Conservation (phyloP, 331 rosid species). For the Saraca asoca region DNA sequence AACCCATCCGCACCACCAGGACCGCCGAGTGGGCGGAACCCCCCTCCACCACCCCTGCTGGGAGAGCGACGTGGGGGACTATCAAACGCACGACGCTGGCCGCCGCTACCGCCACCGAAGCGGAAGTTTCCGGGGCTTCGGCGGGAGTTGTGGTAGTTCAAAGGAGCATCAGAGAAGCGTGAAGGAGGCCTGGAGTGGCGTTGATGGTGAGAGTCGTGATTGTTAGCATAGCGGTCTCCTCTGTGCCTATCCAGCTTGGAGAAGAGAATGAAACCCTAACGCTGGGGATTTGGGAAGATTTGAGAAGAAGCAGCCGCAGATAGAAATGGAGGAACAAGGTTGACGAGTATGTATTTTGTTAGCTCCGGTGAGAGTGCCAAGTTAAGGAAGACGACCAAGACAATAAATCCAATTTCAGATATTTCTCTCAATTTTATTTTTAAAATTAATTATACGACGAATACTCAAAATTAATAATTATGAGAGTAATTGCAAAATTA, state of each 20-base stretch:
- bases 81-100: slow-evolving; percentile 38
- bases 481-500: too few relatives aligned
- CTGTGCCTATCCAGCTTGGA: slow-evolving; percentile 93
- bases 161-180: slow-evolving; percentile 70
- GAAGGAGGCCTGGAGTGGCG: slow-evolving; percentile 63
- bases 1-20: slow-evolving; percentile 30
- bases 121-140: slow-evolving; percentile 59
- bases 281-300: slow-evolving; percentile 29
- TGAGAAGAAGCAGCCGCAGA: background rate
- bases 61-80: slow-evolving; percentile 48
- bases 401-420: too few relatives aligned
- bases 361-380: background rate
- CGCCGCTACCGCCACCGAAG: slow-evolving; percentile 28
- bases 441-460: too few relatives aligned
- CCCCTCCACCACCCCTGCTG: slow-evolving; percentile 39
- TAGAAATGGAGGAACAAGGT: background rate
- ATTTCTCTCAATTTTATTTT: too few relatives aligned
- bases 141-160: slow-evolving; percentile 42
- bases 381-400: too few relatives aligned
- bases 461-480: too few relatives aligned
- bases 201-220: slow-evolving; percentile 38
- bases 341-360: background rate
- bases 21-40: slow-evolving; percentile 41
- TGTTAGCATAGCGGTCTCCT: slow-evolving; percentile 73
- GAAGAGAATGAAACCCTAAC: slow-evolving; percentile 41